Base-by-base conservation (phyloP, 495 filamentous ascomycete species). In the Penicillium cinerascens region DNA sequence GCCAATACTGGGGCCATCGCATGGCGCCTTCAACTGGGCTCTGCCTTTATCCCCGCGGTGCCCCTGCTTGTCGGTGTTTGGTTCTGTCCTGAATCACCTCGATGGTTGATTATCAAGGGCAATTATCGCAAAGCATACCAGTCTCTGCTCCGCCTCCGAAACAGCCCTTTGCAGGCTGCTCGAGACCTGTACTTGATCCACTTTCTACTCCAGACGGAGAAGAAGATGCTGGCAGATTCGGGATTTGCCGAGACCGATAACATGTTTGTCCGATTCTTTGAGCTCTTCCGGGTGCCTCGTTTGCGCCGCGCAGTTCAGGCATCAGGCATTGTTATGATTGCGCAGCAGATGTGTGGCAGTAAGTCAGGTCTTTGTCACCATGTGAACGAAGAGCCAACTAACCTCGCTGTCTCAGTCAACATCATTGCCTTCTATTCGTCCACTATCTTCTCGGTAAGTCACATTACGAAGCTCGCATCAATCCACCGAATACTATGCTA, bases 351-450 rank as follows among this genome's bases (percentile, higher is more conserved):
- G 84, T 93, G 88, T 64, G 87, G 88, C 53, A 87, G 74, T 64
- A 72, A 65, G 56, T 60, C 27, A 2, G 40, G 17, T 21, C 9
- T 44, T 2, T 10, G 20, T 16, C 35, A 27, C 3, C 27, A 46
- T 16, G 2, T 15, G 1, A 4, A 51, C n/a, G n/a, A 10, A 40
- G 21, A 25, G 23, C 10, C 15, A 36, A 35, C 47, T 51, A 49
- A 55, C 40, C 15, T 8, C 13, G 49, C 4, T 33, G 6, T 21
- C 16, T 2, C 36, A 92, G 74, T 75, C 61, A 75, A 70, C 71
- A 87, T 92, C 66, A 87, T 92, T 33, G 83, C 88, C n/a, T 93
- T 92, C 75, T 96, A 93, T 69, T 86, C 81, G 0, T 84, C 84
- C 1, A 87, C 87, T 2, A 76, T 93, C 44, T 29, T 29, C 27